Base-by-base conservation (phyloP, 805 yeast species). In the Metschnikowia continentalis region DNA sequence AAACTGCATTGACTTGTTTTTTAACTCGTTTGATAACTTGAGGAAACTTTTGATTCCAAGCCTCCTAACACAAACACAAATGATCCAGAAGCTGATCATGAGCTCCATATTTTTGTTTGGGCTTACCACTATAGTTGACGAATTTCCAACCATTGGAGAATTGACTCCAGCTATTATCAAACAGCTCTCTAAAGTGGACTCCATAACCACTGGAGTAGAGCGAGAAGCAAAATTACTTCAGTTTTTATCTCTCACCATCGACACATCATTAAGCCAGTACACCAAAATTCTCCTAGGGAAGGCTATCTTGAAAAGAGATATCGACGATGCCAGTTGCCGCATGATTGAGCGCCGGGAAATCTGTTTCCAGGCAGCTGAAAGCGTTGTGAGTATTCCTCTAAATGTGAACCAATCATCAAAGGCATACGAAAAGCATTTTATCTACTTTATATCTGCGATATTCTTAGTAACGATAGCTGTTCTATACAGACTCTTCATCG, bases 331-430 rank as follows among this genome's bases (percentile, higher is more conserved):
- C 6, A 68, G 67, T 22, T 73, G 77, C 54, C 68, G 62, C 49
- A 55, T 72, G 23, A 65, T 74, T 30, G 61, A 57, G 45, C 59
- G 78, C 40, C 56, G 78, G 46, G 69, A 67, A 13, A 61, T 74
- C 6, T 74, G 78, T 43, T 66, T 59, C 47, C 72, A 63, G 54
- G 76, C 77, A 1, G 74, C 75, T 2, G 76, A 71, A 45, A 69
- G 70, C 49, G 75, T 72, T 26, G 73, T 73, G 14, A 65, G 71
- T 53, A 73, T 74, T 32, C 77, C 77, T 7, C 63, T 72, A 30
- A 62, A 70, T 1, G 74, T 70, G 49, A 70, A 66, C 22, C 70
- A 63, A 44, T 36, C 61, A 7, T 42, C 60, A n/a, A 51, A 55
- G n/a, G 42, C 54, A n/a, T 55, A 62, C 30, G 56, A 62, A 17